These are phyloP conservation scores for Ambrosiella cleistominuta DNA, from an alignment of 2,329 filamentous ascomycete genomes.

Conservation along the genomic window DNA sequence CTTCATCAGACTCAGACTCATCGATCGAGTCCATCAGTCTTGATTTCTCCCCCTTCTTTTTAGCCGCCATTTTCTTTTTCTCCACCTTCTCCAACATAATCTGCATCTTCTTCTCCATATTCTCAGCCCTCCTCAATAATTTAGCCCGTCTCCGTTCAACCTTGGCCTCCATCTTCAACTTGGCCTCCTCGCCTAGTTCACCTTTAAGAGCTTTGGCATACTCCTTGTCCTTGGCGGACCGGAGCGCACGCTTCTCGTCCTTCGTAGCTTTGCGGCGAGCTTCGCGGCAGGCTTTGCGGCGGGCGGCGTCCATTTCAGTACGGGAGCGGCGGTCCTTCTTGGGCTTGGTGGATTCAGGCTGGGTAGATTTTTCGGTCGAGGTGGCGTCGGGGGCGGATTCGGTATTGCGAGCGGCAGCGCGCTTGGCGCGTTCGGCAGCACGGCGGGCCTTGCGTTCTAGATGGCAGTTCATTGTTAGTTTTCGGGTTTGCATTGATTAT, in stretches of 20 bases:
- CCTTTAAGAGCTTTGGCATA: slow-evolving; percentile 18
- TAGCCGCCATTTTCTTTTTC: slow-evolving; percentile 10
- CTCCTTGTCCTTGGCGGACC: slow-evolving; percentile 18
- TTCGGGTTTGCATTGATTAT: too few relatives aligned
- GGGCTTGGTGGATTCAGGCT: neutral
- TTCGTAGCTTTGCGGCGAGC: neutral
- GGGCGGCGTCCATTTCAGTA: neutral
- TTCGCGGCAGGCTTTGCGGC: neutral
- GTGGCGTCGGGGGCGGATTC: slow-evolving; percentile 3
- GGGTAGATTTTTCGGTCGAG: slow-evolving; percentile 1
- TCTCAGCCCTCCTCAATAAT: slow-evolving; percentile 18
- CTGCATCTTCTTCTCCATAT: slow-evolving; percentile 6
- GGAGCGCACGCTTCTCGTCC: slow-evolving; percentile 14
- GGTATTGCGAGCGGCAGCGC: neutral
- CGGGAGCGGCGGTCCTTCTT: neutral
- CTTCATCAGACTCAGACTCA: slow-evolving; percentile 14
- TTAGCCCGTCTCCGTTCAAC: slow-evolving; percentile 25
- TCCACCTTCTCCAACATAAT: slow-evolving; percentile 14
- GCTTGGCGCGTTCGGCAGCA: slow-evolving; percentile 10
- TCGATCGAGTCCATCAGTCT: slow-evolving; percentile 16
- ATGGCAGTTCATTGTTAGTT: neutral
- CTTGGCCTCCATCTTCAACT: slow-evolving; percentile 24
- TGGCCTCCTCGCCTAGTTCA: slow-evolving; percentile 23
- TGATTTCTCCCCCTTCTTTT: slow-evolving; percentile 18
- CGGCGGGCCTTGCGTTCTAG: slow-evolving; percentile 12